A percentile compares a stretch with the other conserved stretches of the same genome.
phyloP scores from a whole-genome alignment of 495 filamentous ascomycete species.

The Penicilliopsis zonata region DNA sequence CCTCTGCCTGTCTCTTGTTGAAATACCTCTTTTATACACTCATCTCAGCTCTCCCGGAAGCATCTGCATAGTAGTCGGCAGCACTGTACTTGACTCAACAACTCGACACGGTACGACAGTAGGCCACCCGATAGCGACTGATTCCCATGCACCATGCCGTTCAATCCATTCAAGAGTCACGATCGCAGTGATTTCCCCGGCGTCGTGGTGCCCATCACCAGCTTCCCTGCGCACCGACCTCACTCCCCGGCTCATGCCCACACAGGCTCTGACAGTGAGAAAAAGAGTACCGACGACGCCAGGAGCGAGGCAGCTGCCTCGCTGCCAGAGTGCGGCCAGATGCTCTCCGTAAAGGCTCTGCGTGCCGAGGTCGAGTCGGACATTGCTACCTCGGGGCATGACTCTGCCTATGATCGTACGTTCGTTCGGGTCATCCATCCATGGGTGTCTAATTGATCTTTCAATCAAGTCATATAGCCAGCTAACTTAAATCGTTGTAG shows the following conservation, averaged over 20 bases:
- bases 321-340: too few species aligned
- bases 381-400: conserved; percentile 29
- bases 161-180: conserved; percentile 40
- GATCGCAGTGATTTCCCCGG: conserved; percentile 36
- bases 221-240: conserved; percentile 24
- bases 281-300: conserved; percentile 14
- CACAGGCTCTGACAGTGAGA: too few species aligned
- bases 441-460: too few species aligned
- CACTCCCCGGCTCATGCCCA: conserved; percentile 14
- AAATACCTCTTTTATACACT: too few species aligned
- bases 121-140: too few species aligned
- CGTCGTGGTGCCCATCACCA: conserved; percentile 40
- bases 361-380: conserved; percentile 36
- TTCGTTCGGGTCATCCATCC: too few species aligned
- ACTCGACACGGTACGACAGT: too few species aligned
- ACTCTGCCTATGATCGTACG: conserved; percentile 44
- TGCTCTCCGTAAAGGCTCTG: conserved; percentile 32
- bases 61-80: too few species aligned
- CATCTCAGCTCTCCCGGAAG: too few species aligned
- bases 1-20: too few species aligned
- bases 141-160: conserved; percentile 8
- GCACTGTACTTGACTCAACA: too few species aligned
- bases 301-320: conserved; percentile 16
- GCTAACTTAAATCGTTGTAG: conserved; percentile 16
- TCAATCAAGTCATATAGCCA: too few species aligned